Base-by-base conservation (phyloP, 2,329 filamentous ascomycete genomes). In the Phialophora macrospora region DNA sequence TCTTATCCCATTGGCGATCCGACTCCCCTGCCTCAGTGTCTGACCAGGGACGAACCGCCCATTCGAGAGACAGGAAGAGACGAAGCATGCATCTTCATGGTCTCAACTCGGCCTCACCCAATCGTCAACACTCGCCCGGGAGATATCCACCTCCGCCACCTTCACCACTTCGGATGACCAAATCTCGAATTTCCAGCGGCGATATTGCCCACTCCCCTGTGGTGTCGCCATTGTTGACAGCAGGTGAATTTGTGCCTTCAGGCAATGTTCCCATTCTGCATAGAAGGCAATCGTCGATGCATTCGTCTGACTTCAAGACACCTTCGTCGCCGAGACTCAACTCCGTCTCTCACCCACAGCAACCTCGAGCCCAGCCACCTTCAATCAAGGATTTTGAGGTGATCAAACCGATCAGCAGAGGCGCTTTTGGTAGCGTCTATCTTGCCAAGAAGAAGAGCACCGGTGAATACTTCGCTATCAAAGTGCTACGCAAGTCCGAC, bases 381-480 rank as follows among this genome's bases (percentile, higher is more conserved):
- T 99, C 96, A 0, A 99, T 99, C 80, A 98, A 98, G 73, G 95
- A 99, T 75, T 99, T 99, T 72, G 95, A 99, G 77, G 97, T 99
- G 72, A 97, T 99, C 80, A 99, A 99, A 75, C 95, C 95, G 5
- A 99, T 99, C 78, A 99, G 95, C 80, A 98, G 97, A 79, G 95
- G 95, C 57, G 95, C 95, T 3, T 99, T 99, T 77, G 95, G 95
- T 4, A 98, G 95, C 76, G 95, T 99, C 7, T 99, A 99, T 75
- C 81, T 99, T 34, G 94, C 95, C 0, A 99, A 98, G 81, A 99
- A 99, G 84, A 98, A 97, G 78, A 95, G 92, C 0, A 99, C 96
- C 0, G 94, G 93, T 54, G 95, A 99, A 74, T 99, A 99, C 77
- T 99, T 94, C 77, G 95, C 95, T 9, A 98, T 99, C 81, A 99